Evolutionary conservation across 139 green algal genomes (phyloP).

Genomic region (Gonium pectorale): DNA sequence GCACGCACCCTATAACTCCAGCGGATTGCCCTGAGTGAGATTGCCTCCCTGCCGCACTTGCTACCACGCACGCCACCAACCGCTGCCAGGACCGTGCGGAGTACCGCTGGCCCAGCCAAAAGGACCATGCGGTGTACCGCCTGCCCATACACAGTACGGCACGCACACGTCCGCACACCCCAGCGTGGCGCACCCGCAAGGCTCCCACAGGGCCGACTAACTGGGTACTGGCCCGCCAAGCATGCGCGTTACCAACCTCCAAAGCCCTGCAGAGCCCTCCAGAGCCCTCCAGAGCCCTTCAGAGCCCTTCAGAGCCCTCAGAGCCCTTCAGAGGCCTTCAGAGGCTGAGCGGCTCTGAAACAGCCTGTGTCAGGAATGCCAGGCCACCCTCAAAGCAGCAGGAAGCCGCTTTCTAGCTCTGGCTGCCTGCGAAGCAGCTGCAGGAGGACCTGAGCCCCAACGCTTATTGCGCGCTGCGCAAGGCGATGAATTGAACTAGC

Average conservation of each 20-base stretch:
- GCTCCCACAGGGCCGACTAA: too few relatives aligned
- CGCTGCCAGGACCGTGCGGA: too few relatives aligned
- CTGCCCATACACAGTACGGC: too few relatives aligned
- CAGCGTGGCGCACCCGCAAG: too few relatives aligned
- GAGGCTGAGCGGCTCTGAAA: constrained; percentile 13
- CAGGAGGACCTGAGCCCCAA: constrained; percentile 8
- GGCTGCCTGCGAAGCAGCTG: not conserved
- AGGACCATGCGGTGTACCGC: too few relatives aligned
- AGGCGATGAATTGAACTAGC: constrained; percentile 1
- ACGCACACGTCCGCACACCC: too few relatives aligned
- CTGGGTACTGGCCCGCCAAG: not conserved
- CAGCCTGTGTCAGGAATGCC: constrained; percentile 14
- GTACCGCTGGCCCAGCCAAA: too few relatives aligned
- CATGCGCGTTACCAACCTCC: constrained; percentile 12
- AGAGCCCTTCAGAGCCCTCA: too few relatives aligned
- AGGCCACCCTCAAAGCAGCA: constrained; percentile 18
- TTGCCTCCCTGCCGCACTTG: too few relatives aligned
- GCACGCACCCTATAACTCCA: too few relatives aligned
- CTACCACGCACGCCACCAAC: too few relatives aligned
- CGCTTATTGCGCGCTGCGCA: not conserved
- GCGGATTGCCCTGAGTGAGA: too few relatives aligned
- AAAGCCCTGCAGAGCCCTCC: constrained; percentile 18
- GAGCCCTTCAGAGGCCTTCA: constrained; percentile 1
- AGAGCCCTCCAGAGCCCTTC: constrained; percentile 5
- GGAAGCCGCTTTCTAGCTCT: not conserved